These are phyloP conservation scores for Cercospora janseana DNA, from an alignment of 2,329 filamentous ascomycete genomes.

Conservation along the genomic window DNA sequence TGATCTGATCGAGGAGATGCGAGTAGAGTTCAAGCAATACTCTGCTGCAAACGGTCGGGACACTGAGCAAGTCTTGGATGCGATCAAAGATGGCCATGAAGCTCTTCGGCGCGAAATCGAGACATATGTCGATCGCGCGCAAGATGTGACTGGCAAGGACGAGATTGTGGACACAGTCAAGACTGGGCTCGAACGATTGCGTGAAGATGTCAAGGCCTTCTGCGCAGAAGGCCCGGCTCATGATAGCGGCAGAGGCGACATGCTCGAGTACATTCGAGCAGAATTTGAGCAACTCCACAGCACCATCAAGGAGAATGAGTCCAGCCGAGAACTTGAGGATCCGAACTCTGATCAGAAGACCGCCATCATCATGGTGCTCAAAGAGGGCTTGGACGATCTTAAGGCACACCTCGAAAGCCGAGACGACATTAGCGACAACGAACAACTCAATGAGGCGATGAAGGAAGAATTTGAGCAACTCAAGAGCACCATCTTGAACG, in stretches of 20 bases:
- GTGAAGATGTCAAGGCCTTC: constrained; percentile 58
- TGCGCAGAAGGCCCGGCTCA: constrained; percentile 45
- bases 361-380: constrained; percentile 35
- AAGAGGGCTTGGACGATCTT: constrained; percentile 35
- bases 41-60: constrained; percentile 75
- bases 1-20: constrained; percentile 60
- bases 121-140: constrained; percentile 70
- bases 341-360: constrained; percentile 29
- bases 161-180: constrained; percentile 71
- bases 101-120: constrained; percentile 78
- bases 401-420: constrained; percentile 30
- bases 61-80: constrained; percentile 84
- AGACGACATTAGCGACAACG: constrained; percentile 33
- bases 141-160: constrained; percentile 68
- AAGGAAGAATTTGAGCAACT: constrained; percentile 80
- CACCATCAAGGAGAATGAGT: constrained; percentile 47
- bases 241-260: constrained; percentile 46
- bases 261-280: constrained; percentile 52
- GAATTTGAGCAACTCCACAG: constrained; percentile 63
- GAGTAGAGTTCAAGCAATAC: constrained; percentile 70
- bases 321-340: constrained; percentile 32
- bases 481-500: constrained; percentile 69
- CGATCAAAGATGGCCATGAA: constrained; percentile 83
- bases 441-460: constrained; percentile 64
- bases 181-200: constrained; percentile 63